Base-by-base conservation (phyloP, 768 basidiomycete species). In the Leccinum uliginosum region DNA sequence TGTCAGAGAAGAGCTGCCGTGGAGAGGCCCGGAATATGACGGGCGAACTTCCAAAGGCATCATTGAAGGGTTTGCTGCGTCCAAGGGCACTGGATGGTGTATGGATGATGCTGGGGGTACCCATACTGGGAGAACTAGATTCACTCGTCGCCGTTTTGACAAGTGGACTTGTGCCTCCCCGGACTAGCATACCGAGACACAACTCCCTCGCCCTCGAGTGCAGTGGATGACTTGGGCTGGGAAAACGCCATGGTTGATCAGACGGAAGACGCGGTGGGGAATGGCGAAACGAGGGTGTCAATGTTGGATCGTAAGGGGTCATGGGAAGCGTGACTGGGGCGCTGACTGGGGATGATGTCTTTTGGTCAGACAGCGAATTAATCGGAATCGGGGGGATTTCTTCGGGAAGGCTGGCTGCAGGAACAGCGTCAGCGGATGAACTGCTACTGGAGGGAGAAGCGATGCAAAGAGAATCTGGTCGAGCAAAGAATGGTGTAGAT, bases 221-320 rank as follows among this genome's bases (percentile, higher is more conserved):
- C 43, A 90, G 71, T 2, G 88, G 88, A 64, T 91, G 87, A 55
- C 85, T 88, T 11, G 88, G 87, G 63, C 87, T 91, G 8, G 86
- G 83, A 65, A 84, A 89, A 35, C 87, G 83, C 89, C 89, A 91
- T 3, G 89, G 89, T 58, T 90, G 89, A 62, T 89, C 85, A 17
- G 85, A 87, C 6, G 87, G 87, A 23, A 86, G 80, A 10, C 83
- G 85, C 1, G 85, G 81, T 17, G 87, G 86, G 10, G 87, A 89
- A 69, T 91, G 88, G 38, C 86, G 83, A 69, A 91, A 91, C 4
- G 87, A 80, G 1, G 89, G 89, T 1, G 89, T 89, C 32, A 81
- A 74, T 14, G 82, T 77, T 34, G 89, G 89, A 65, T 91, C 80
- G 57, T 91, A 91, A 2, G 89, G 89, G 6, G 89, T 90, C 63